Base-by-base conservation (phyloP, 805 yeast species). In the Hanseniaspora singularis region DNA sequence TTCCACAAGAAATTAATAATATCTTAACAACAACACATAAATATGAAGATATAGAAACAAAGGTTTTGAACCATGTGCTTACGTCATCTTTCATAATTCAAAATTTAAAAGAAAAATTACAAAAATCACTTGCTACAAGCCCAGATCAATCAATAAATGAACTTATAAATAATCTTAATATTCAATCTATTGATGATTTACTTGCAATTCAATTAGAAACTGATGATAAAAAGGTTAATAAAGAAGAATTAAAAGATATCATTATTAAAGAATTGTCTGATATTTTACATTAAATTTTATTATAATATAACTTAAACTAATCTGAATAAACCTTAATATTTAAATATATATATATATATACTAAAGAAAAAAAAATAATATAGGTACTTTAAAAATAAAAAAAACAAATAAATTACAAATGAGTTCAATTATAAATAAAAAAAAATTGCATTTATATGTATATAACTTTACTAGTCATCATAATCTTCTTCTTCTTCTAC, bases 401-500 rank as follows among this genome's bases (percentile, higher is more conserved):
- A n/a, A n/a, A n/a, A n/a, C n/a, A n/a, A n/a, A n/a, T n/a, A n/a
- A n/a, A n/a, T n/a, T n/a, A n/a, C n/a, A n/a, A n/a, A n/a, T n/a
- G n/a, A n/a, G n/a, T n/a, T n/a, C n/a, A n/a, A n/a, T n/a, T n/a
- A n/a, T n/a, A n/a, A n/a, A n/a, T n/a, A n/a, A n/a, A n/a, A n/a
- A n/a, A 19, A 22, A 19, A 22, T 34, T 22, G 7, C 11, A 26
- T 26, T 26, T 26, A 7, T 11, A 8, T 26, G 7, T 26, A 26
- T 20, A 20, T 8, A 19, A 7, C 20, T 10, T 4, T 10, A 19
- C 47, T 60, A 71, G 40, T 64, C 69, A 51, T 71, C 75, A 53
- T 69, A 69, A 51, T 69, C 64, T 42, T 66, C 68, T 49, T 69
- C 73, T 50, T 67, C 72, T 44, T 66, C 71, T 19, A 69, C 64